Evolutionary conservation across 768 basidiomycete species (phyloP).

Genomic region (Suillus decipiens): DNA sequence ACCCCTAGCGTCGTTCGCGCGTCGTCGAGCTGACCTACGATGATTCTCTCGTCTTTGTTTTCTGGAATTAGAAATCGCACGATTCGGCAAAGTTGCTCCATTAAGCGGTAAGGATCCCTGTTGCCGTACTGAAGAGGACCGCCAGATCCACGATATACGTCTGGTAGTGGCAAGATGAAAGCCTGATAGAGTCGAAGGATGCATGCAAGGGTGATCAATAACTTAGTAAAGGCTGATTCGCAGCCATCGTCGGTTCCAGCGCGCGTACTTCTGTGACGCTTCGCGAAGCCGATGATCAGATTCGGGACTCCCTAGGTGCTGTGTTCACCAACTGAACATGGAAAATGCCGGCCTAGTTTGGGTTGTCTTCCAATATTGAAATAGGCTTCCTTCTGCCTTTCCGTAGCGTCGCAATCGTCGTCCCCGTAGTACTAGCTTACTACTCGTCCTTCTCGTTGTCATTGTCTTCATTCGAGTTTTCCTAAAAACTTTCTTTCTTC

Average conservation of each 20-base stretch:
- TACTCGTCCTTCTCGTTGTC: slow-evolving; percentile 1
- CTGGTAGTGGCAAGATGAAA: neutral
- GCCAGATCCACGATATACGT: slow-evolving; percentile 1
- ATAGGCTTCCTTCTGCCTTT: slow-evolving; percentile 26
- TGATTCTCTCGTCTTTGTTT: neutral
- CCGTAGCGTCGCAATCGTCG: slow-evolving; percentile 12
- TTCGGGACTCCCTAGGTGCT: neutral
- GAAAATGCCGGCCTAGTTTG: slow-evolving; percentile 5
- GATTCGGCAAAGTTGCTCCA: neutral
- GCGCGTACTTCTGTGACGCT: slow-evolving; percentile 1
- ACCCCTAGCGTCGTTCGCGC: neutral
- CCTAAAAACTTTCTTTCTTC: slow-evolving; percentile 11
- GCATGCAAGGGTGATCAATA: neutral
- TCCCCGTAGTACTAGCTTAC: neutral
- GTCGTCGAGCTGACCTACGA: neutral
- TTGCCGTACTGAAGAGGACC: neutral
- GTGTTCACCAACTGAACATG: neutral
- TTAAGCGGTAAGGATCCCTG: neutral
- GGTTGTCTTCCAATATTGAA: slow-evolving; percentile 27
- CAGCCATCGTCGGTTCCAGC: slow-evolving; percentile 5
- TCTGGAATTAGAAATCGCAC: slow-evolving; percentile 1
- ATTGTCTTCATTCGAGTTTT: slow-evolving; percentile 13
- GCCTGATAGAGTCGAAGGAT: neutral
- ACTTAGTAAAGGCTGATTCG: slow-evolving; percentile 4
- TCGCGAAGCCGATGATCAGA: neutral